These are phyloP conservation scores for Cercophora sp. DNA, from an alignment of 495 filamentous ascomycete genomes.

Conservation along the genomic window DNA sequence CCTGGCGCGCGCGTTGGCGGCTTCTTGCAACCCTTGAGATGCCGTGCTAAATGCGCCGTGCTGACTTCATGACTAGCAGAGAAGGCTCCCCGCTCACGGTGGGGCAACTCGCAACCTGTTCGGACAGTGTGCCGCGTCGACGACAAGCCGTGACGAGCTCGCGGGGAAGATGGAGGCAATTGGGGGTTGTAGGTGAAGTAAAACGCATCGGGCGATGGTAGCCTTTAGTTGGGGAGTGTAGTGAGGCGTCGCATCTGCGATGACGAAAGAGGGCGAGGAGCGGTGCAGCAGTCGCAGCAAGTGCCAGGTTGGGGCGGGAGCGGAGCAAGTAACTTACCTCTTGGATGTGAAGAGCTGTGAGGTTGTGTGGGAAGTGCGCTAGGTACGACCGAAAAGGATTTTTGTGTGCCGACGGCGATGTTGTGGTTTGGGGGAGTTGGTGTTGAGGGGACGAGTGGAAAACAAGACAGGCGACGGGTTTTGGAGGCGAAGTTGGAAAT, in stretches of 20 bases:
- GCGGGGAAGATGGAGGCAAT: slow-evolving; percentile 15
- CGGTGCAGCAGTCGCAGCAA: slow-evolving; percentile 18
- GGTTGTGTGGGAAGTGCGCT: slow-evolving; percentile 1
- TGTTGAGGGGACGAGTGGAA: slow-evolving; percentile 25
- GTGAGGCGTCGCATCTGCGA: slow-evolving; percentile 28
- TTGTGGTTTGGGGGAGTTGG: slow-evolving; percentile 14
- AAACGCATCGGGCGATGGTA: slow-evolving; percentile 10
- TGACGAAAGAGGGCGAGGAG: slow-evolving; percentile 32
- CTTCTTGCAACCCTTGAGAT: no score
- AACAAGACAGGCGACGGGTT: slow-evolving; percentile 24
- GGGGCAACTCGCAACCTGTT: slow-evolving; percentile 28
- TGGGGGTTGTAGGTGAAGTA: slow-evolving; percentile 10
- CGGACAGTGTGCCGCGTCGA: slow-evolving; percentile 14
- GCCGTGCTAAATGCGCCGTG: slow-evolving; percentile 21
- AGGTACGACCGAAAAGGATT: neutral
- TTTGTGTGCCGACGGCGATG: slow-evolving; percentile 13
- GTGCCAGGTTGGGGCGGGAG: slow-evolving; percentile 13
- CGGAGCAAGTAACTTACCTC: slow-evolving; percentile 25
- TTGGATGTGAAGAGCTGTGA: slow-evolving; percentile 9
- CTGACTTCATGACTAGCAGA: slow-evolving; percentile 26
- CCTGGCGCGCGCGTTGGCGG: slow-evolving; percentile 4
- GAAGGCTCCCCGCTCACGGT: slow-evolving; percentile 28
- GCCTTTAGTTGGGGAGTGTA: slow-evolving; percentile 10
- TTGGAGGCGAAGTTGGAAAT: slow-evolving; percentile 39
- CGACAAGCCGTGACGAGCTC: neutral